These are phyloP conservation scores for Linderniella brevidens DNA, from an alignment of 257 asterid species.

Conservation along the genomic window DNA sequence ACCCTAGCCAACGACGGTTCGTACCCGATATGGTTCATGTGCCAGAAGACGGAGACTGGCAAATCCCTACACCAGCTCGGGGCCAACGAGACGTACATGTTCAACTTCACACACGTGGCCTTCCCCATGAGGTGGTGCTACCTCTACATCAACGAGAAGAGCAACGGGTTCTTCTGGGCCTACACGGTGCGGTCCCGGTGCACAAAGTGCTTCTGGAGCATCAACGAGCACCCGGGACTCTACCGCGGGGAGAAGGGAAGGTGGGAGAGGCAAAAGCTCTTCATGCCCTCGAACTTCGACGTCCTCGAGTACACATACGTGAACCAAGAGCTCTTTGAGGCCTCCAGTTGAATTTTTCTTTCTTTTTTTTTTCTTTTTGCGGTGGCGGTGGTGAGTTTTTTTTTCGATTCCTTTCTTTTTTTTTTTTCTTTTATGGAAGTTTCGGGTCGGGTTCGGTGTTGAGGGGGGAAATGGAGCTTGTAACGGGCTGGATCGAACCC, in stretches of 20 bases:
- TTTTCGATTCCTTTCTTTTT: too few species aligned
- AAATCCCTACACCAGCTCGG: conserved; percentile 17
- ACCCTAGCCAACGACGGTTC: conserved; percentile 30
- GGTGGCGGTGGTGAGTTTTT: too few species aligned
- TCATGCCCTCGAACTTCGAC: conserved; percentile 5
- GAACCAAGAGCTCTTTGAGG: too few species aligned
- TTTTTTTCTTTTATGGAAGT: too few species aligned
- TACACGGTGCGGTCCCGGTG: conserved; percentile 38
- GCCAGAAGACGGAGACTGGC: conserved; percentile 20
- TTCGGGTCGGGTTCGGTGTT: too few species aligned
- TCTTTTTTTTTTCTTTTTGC: too few species aligned
- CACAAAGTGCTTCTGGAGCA: conserved; percentile 57
- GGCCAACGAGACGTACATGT: conserved; percentile 19
- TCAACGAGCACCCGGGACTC: conserved; percentile 19
- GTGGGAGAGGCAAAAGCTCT: conserved; percentile 19
- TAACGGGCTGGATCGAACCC: too few species aligned
- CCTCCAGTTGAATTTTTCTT: too few species aligned
- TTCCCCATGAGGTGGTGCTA: conserved; percentile 60
- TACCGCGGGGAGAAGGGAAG: conserved; percentile 33
- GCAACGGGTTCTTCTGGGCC: conserved; percentile 43
- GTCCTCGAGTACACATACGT: not conserved
- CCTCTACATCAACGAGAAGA: conserved; percentile 17
- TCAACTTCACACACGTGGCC: conserved; percentile 22
- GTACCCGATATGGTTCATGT: conserved; percentile 23
- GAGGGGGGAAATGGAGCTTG: too few species aligned